Evolutionary conservation across 345 rosid species (phyloP).

Genomic region (Carallia brachiata): DNA sequence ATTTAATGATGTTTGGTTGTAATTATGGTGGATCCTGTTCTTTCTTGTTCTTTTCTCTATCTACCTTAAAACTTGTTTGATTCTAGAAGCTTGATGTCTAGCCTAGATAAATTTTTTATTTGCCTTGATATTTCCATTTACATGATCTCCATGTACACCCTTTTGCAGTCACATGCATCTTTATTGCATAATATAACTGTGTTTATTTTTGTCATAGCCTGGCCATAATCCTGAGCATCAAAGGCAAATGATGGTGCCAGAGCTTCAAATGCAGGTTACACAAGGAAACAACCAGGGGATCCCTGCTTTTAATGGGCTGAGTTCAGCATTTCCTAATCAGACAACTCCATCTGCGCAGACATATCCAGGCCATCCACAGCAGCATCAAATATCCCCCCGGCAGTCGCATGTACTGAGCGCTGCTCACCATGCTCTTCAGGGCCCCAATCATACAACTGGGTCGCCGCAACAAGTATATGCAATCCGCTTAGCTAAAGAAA

Average conservation of each 20-base stretch:
- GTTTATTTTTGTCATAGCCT: conserved; percentile 42
- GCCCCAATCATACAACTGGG: conserved; percentile 58
- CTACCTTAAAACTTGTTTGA: too few relatives aligned
- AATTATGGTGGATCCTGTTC: too few relatives aligned
- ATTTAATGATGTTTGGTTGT: background rate
- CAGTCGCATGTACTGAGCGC: conserved; percentile 56
- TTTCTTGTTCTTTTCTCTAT: too few relatives aligned
- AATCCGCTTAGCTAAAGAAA: conserved; percentile 56
- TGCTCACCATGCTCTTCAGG: conserved; percentile 67
- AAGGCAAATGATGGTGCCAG: conserved; percentile 55
- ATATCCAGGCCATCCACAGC: conserved; percentile 60
- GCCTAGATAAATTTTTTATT: background rate
- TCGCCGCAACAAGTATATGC: conserved; percentile 68
- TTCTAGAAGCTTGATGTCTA: too few relatives aligned
- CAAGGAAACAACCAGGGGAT: conserved; percentile 67
- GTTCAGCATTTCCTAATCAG: conserved; percentile 72
- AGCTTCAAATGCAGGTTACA: conserved; percentile 71
- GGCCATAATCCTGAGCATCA: conserved; percentile 53
- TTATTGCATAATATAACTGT: background rate
- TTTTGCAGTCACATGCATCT: background rate
- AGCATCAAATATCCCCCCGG: conserved; percentile 62
- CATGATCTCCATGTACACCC: background rate
- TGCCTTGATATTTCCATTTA: background rate
- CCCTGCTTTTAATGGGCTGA: conserved; percentile 66
- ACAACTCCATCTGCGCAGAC: conserved; percentile 62